Conservation (phyloP, 2,329 filamentous ascomycete species). For the Anisogramma anomala region DNA sequence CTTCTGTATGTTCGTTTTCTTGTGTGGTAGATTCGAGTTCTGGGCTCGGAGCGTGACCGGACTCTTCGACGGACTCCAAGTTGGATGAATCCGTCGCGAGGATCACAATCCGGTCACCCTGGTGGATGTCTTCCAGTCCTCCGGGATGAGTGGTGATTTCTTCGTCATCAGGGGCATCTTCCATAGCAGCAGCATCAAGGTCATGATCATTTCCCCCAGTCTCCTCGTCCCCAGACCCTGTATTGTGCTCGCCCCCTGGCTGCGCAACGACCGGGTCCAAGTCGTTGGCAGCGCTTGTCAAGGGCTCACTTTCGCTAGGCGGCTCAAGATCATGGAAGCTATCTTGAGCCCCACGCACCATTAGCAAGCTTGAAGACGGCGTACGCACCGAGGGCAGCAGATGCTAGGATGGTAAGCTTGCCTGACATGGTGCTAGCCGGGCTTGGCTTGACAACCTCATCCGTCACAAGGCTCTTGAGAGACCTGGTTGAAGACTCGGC, state of each 20-base stretch:
- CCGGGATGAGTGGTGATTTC: constrained; percentile 3
- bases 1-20: not conserved
- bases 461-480: constrained; percentile 14
- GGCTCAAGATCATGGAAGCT: constrained; percentile 7
- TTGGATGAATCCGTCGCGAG: not conserved
- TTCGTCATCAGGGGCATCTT: constrained; percentile 12
- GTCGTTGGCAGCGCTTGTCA: constrained; percentile 7
- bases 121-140: not conserved
- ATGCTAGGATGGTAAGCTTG: constrained; percentile 16
- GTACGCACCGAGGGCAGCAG: constrained; percentile 14
- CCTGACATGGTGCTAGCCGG: constrained; percentile 13
- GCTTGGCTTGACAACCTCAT: constrained; percentile 11
- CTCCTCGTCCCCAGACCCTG: constrained; percentile 9
- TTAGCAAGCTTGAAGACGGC: constrained; percentile 15
- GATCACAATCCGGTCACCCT: not conserved
- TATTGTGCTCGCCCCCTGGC: constrained; percentile 7
- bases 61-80: not conserved
- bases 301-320: constrained; percentile 9
- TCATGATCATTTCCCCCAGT: constrained; percentile 11
- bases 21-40: not conserved
- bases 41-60: not conserved
- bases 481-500: constrained; percentile 15
- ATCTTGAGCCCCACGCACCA: constrained; percentile 15
- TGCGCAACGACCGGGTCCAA: constrained; percentile 11
- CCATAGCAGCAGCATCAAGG: constrained; percentile 8